Evolutionary conservation across 257 asterid species (phyloP).

Genomic region (Solanum clarkiae): DNA sequence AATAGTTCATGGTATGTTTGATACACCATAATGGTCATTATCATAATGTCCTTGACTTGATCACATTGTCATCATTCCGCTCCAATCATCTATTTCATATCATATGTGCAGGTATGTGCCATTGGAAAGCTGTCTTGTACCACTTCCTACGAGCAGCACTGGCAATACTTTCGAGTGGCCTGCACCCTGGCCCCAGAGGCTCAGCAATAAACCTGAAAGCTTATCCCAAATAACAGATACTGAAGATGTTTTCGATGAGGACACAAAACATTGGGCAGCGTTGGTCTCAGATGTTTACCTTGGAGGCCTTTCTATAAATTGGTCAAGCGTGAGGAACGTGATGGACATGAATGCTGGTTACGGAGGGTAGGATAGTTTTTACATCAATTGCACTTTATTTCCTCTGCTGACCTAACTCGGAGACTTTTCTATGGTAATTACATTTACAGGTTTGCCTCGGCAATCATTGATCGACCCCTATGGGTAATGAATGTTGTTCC

Average conservation of each 20-base stretch:
- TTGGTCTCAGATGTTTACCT: conserved; percentile 72
- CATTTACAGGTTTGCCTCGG: conserved; percentile 49
- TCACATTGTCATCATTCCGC: neutral
- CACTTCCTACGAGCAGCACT: conserved; percentile 13
- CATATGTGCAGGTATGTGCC: conserved; percentile 49
- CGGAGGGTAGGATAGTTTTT: conserved; percentile 46
- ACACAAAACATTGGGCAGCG: conserved; percentile 74
- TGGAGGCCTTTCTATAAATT: conserved; percentile 49
- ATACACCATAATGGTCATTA: neutral
- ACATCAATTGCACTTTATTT: neutral
- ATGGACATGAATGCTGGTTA: conserved; percentile 71
- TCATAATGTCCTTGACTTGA: neutral
- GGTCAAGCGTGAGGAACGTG: conserved; percentile 66
- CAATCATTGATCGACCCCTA: conserved; percentile 30
- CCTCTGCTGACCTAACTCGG: neutral
- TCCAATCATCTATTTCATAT: neutral
- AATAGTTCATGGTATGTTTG: conserved; percentile 53
- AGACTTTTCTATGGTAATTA: neutral
- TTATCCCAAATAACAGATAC: conserved; percentile 34
- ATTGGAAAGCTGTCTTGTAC: conserved; percentile 60
- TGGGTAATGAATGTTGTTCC: conserved; percentile 83
- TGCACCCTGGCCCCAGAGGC: conserved; percentile 85
- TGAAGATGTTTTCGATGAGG: conserved; percentile 45
- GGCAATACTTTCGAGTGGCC: conserved; percentile 49
- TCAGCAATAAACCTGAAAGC: conserved; percentile 40